Conservation (phyloP, 352 stramenopile species). For the Proteromonas lacertae region DNA sequence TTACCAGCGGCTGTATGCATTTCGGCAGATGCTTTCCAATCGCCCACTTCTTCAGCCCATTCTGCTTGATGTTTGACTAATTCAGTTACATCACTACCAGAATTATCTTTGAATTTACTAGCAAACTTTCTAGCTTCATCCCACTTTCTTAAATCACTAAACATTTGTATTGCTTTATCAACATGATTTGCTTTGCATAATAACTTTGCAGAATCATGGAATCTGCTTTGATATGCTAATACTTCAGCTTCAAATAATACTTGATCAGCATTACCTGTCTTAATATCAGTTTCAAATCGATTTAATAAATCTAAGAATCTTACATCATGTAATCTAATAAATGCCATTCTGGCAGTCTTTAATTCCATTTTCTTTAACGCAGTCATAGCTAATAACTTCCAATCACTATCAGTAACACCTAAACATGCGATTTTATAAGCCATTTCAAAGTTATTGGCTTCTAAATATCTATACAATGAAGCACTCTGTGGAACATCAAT, state of each 20-base stretch:
- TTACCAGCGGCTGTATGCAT: slow-evolving; percentile 22
- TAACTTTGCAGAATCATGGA: slow-evolving; percentile 46
- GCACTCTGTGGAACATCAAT: slow-evolving; percentile 54
- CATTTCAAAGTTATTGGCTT: slow-evolving; percentile 37
- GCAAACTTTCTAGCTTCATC: slow-evolving; percentile 41
- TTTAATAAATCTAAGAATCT: slow-evolving; percentile 1
- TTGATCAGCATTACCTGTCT: not conserved
- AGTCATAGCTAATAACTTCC: not conserved
- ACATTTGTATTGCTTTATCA: slow-evolving; percentile 59
- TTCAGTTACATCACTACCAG: slow-evolving; percentile 32
- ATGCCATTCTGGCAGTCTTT: slow-evolving; percentile 15
- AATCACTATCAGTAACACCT: slow-evolving; percentile 36
- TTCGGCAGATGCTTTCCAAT: slow-evolving; percentile 47
- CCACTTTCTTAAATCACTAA: slow-evolving; percentile 53
- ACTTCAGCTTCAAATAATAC: slow-evolving; percentile 26
- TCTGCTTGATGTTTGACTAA: slow-evolving; percentile 47
- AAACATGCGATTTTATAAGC: slow-evolving; percentile 55
- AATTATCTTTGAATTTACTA: slow-evolving; percentile 15
- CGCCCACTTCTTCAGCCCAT: slow-evolving; percentile 53
- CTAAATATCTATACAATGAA: slow-evolving; percentile 41
- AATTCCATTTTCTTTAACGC: slow-evolving; percentile 25
- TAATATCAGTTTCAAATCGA: not conserved
- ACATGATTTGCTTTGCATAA: slow-evolving; percentile 31
- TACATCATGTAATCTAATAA: slow-evolving; percentile 1
- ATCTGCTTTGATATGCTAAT: slow-evolving; percentile 50